A percentile compares a stretch with the other conserved stretches of the same genome.
phyloP scores from a whole-genome alignment of 345 rosid genomes.

The Syzygium oleosum region DNA sequence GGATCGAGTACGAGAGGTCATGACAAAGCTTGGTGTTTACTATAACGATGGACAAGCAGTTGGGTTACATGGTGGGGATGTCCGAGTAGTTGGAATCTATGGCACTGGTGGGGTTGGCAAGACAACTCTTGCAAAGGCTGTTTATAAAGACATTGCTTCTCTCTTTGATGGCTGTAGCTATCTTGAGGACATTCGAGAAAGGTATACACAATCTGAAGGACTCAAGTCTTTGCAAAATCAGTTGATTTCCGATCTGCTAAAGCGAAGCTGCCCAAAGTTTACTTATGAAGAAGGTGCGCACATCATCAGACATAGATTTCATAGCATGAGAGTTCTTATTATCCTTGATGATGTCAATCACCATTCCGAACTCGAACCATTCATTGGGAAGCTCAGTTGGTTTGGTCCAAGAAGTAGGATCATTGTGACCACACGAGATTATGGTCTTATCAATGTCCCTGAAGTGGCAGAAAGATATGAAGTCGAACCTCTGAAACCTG shows the following conservation, averaged over 20 bases:
- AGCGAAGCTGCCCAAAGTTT: not conserved
- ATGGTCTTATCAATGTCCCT: not conserved
- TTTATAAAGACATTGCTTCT: not conserved
- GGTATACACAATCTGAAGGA: not conserved
- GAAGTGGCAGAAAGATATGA: not conserved
- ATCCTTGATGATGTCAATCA: not conserved
- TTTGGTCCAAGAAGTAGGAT: conserved; percentile 6
- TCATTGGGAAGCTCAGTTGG: not conserved
- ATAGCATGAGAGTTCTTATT: not conserved
- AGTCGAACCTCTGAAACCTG: not conserved
- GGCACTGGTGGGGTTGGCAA: conserved; percentile 2
- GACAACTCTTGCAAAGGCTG: not conserved
- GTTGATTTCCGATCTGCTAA: not conserved
- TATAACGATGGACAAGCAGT: not conserved
- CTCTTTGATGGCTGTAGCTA: not conserved
- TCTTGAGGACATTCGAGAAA: not conserved
- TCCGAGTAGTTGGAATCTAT: not conserved
- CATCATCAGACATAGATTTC: not conserved
- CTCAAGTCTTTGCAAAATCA: not conserved
- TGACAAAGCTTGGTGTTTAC: not conserved
- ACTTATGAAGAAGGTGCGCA: not conserved
- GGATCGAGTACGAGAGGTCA: not conserved
- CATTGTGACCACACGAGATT: not conserved
- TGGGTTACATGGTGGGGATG: not conserved
- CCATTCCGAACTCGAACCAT: not conserved